These are phyloP conservation scores for Aspergillus quadrilineatus DNA, from an alignment of 2,329 filamentous ascomycete genomes.

Conservation along the genomic window DNA sequence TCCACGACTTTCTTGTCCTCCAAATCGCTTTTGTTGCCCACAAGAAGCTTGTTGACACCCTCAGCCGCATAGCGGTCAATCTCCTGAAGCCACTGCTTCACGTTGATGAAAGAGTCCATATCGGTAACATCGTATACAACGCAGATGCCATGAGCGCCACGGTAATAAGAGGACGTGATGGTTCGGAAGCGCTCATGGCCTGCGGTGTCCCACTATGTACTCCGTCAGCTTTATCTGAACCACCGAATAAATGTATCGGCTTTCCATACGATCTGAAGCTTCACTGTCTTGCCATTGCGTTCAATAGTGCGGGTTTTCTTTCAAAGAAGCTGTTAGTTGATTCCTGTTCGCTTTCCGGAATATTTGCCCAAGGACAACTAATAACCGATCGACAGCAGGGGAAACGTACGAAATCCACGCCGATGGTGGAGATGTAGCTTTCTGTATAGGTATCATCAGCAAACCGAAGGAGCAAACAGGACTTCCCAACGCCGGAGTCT, in stretches of 20 bases:
- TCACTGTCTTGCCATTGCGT: slow-evolving; percentile 98
- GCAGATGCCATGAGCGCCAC: slow-evolving; percentile 97
- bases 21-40: slow-evolving; percentile 99
- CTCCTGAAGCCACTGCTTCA: slow-evolving; percentile 99
- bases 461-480: slow-evolving; percentile 94
- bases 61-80: slow-evolving; percentile 99
- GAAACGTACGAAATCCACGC: slow-evolving; percentile 89
- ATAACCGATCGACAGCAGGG: not conserved
- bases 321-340: slow-evolving; percentile 19
- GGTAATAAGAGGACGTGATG: slow-evolving; percentile 99
- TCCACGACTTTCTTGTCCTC: slow-evolving; percentile 99
- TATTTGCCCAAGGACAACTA: not conserved
- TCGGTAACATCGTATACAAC: slow-evolving; percentile 99
- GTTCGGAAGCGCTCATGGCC: slow-evolving; percentile 99
- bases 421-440: slow-evolving; percentile 99
- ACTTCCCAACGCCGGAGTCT: slow-evolving; percentile 99
- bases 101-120: slow-evolving; percentile 99
- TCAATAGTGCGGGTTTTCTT: slow-evolving; percentile 99
- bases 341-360: not conserved
- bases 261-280: slow-evolving; percentile 88
- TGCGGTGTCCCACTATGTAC: slow-evolving; percentile 88
- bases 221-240: slow-evolving; percentile 18
- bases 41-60: slow-evolving; percentile 98
- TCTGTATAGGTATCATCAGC: slow-evolving; percentile 99
- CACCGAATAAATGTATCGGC: not conserved